Conservation (phyloP, 495 filamentous ascomycete species). For the Aspergillus campestris region DNA sequence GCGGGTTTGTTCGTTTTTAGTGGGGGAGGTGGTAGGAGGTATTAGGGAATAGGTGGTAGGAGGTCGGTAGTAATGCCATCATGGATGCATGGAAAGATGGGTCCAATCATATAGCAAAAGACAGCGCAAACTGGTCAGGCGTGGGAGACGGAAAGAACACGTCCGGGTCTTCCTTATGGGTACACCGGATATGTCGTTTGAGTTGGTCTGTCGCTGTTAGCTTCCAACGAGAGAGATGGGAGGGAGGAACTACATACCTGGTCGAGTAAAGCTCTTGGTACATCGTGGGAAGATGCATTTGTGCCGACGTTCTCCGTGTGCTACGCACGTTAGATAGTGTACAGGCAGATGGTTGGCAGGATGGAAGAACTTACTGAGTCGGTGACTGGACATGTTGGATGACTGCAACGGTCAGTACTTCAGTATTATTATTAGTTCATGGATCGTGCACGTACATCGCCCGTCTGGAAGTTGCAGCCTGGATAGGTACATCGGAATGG, state of each 20-base stretch:
- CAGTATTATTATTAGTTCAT: background rate
- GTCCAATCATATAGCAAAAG: slow-evolving; percentile 8
- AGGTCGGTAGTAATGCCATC: no score
- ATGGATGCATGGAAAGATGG: no score
- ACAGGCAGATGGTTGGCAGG: background rate
- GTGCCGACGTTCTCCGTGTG: slow-evolving; percentile 39
- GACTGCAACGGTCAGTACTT: slow-evolving; percentile 20
- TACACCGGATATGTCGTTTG: slow-evolving; percentile 38
- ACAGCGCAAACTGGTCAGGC: slow-evolving; percentile 18
- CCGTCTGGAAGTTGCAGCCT: slow-evolving; percentile 40
- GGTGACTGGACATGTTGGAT: slow-evolving; percentile 43
- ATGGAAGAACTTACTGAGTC: slow-evolving; percentile 26
- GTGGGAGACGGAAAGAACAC: slow-evolving; percentile 18
- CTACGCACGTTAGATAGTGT: slow-evolving; percentile 15
- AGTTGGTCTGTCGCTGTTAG: slow-evolving; percentile 29
- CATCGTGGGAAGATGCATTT: slow-evolving; percentile 36
- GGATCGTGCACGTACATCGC: slow-evolving; percentile 28
- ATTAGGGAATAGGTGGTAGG: no score
- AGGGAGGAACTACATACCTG: slow-evolving; percentile 25
- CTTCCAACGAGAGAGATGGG: background rate
- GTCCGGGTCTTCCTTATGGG: slow-evolving; percentile 28
- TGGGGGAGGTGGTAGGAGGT: no score
- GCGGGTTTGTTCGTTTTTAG: no score
- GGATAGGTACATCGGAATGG: slow-evolving; percentile 42
- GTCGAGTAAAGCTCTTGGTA: slow-evolving; percentile 41